A percentile compares a stretch with the other conserved stretches of the same genome.
Conservation (phyloP, 2,329 filamentous ascomycete genomes). For the Zarea fungicola region DNA sequence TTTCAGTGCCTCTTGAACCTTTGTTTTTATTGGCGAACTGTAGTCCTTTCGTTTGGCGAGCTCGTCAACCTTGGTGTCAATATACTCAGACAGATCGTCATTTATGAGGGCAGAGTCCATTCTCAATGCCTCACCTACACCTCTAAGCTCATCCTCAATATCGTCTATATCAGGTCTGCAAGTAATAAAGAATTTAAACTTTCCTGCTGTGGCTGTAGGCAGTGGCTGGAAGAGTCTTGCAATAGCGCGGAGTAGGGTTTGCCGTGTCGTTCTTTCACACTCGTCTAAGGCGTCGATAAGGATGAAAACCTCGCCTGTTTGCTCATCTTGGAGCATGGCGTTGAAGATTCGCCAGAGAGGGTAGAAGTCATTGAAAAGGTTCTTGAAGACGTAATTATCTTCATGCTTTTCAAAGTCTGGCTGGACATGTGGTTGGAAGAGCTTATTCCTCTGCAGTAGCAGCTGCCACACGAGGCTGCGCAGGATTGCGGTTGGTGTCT, state of each 20-base stretch:
- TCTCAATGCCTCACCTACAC: background rate
- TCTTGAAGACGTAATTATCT: background rate
- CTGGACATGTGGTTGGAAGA: constrained; percentile 8
- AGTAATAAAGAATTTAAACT: constrained; percentile 11
- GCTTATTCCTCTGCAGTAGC: constrained; percentile 12
- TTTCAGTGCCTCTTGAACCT: background rate
- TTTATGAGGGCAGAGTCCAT: constrained; percentile 8
- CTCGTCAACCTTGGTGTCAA: constrained; percentile 5
- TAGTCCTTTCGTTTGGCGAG: background rate
- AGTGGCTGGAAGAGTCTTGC: background rate
- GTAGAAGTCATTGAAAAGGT: constrained; percentile 8
- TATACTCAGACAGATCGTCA: constrained; percentile 12
- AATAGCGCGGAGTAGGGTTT: constrained; percentile 2
- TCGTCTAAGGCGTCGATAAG: constrained; percentile 15
- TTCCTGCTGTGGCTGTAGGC: background rate
- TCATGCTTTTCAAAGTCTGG: constrained; percentile 1
- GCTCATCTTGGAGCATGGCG: constrained; percentile 7
- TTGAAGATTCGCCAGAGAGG: constrained; percentile 13
- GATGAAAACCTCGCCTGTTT: constrained; percentile 11
- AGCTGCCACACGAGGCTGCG: constrained; percentile 16
- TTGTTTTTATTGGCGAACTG: background rate
- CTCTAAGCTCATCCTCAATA: constrained; percentile 4
- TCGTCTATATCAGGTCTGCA: constrained; percentile 11
- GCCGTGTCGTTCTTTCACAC: constrained; percentile 11
- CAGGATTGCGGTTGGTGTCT: constrained; percentile 9